Conservation (phyloP, 371 early-diverging fungal species). For the Zancudomyces culisetae region DNA sequence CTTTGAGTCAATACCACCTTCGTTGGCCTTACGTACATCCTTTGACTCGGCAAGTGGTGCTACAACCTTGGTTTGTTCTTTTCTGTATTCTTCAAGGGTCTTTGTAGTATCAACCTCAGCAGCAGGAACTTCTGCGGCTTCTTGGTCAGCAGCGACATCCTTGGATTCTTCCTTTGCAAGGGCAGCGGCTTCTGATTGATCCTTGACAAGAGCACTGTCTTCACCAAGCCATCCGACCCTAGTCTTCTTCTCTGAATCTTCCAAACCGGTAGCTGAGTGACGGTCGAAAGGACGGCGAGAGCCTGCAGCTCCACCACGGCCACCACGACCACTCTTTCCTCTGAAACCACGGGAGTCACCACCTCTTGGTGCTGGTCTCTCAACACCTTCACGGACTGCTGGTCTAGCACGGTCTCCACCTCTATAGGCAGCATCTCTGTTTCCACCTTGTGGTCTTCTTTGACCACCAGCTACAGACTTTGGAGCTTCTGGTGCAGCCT, state of each 20-base stretch:
- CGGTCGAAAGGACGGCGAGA: constrained; percentile 18
- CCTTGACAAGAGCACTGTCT: constrained; percentile 14
- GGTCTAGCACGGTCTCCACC: not conserved
- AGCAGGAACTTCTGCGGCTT: constrained; percentile 3
- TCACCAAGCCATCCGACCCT: constrained; percentile 22
- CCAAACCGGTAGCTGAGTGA: constrained; percentile 21
- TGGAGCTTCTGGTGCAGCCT: constrained; percentile 6
- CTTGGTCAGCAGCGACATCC: not conserved
- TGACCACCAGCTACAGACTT: constrained; percentile 4
- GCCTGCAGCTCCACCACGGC: constrained; percentile 8
- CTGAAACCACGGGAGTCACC: no score
- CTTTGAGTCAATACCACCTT: constrained; percentile 20
- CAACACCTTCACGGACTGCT: not conserved
- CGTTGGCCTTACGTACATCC: constrained; percentile 19
- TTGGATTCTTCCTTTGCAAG: constrained; percentile 13
- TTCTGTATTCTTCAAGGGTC: constrained; percentile 22
- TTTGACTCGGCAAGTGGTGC: constrained; percentile 4
- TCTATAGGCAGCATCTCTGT: not conserved
- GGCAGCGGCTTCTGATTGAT: constrained; percentile 13
- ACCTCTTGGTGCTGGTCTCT: no score
- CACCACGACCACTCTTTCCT: constrained; percentile 10
- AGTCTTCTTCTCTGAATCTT: constrained; percentile 23
- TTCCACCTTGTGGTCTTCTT: not conserved
- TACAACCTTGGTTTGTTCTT: constrained; percentile 8
- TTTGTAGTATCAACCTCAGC: constrained; percentile 16